Conservation (phyloP, 352 stramenopile genomes). For the Globisporangium radiosum region DNA sequence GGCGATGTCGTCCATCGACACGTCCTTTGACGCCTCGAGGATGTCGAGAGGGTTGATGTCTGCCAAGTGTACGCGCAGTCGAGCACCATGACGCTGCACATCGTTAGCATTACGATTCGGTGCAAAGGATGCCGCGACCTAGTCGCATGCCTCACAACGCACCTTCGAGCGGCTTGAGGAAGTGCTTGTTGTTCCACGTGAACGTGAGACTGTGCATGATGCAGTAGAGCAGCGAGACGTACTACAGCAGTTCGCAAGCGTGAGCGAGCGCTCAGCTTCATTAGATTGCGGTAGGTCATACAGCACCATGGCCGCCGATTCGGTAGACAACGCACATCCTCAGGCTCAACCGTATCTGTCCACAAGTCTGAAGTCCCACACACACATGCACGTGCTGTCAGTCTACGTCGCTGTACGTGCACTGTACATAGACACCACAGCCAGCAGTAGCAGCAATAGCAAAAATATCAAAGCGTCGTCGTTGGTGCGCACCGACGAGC, state of each 20-base stretch:
- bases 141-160: background rate
- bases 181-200: slow-evolving; percentile 29
- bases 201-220: slow-evolving; percentile 69
- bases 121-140: no score
- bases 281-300: background rate
- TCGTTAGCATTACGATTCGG: no score
- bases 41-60: slow-evolving; percentile 54
- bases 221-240: slow-evolving; percentile 73
- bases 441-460: background rate
- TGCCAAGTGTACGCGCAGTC: slow-evolving; percentile 11
- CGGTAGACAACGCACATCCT: slow-evolving; percentile 41
- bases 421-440: no score
- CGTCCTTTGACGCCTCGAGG: slow-evolving; percentile 38
- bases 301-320: background rate
- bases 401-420: no score
- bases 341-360: slow-evolving; percentile 56
- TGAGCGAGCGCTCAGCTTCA: background rate
- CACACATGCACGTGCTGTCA: background rate
- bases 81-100: background rate
- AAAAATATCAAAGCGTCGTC: background rate
- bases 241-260: slow-evolving; percentile 20
- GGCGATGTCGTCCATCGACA: slow-evolving; percentile 40
- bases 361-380: slow-evolving; percentile 33
- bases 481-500: slow-evolving; percentile 40
- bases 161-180: slow-evolving; percentile 53